A percentile compares a stretch with the other conserved stretches of the same genome.
Conservation (phyloP, 2,329 filamentous ascomycete genomes). For the Alternaria ventricosa region DNA sequence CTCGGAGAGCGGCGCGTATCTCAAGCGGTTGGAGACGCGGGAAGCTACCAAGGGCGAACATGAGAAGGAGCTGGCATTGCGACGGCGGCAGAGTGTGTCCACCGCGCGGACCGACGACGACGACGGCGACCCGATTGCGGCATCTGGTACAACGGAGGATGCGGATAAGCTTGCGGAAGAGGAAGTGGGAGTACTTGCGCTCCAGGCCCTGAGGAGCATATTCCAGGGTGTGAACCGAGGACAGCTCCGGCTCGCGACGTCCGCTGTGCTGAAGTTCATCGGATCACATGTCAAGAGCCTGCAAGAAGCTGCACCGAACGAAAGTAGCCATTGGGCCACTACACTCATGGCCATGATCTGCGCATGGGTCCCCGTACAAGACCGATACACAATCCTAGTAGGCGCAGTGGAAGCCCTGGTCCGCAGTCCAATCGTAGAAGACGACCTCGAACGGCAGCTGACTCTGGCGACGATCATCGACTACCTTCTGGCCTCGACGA, state of each 20-base stretch:
- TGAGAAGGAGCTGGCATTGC: slow-evolving; percentile 68
- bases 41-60: slow-evolving; percentile 72
- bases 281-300: slow-evolving; percentile 41
- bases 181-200: slow-evolving; percentile 81
- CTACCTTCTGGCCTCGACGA: slow-evolving; percentile 81
- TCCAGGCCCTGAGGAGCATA: slow-evolving; percentile 85
- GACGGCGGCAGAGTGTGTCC: slow-evolving; percentile 77
- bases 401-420: slow-evolving; percentile 79
- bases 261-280: slow-evolving; percentile 77
- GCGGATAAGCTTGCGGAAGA: slow-evolving; percentile 90
- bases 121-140: slow-evolving; percentile 67
- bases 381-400: slow-evolving; percentile 88
- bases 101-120: slow-evolving; percentile 77
- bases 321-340: slow-evolving; percentile 74
- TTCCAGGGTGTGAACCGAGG: slow-evolving; percentile 81
- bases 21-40: slow-evolving; percentile 72
- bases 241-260: slow-evolving; percentile 80
- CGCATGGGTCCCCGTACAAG: slow-evolving; percentile 90
- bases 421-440: slow-evolving; percentile 71
- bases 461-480: slow-evolving; percentile 79
- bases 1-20: slow-evolving; percentile 72
- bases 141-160: slow-evolving; percentile 82
- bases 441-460: slow-evolving; percentile 74
- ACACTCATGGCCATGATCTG: slow-evolving; percentile 80
- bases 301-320: slow-evolving; percentile 52